Base-by-base conservation (phyloP, 345 rosid species). In the Triadica sebifera region DNA sequence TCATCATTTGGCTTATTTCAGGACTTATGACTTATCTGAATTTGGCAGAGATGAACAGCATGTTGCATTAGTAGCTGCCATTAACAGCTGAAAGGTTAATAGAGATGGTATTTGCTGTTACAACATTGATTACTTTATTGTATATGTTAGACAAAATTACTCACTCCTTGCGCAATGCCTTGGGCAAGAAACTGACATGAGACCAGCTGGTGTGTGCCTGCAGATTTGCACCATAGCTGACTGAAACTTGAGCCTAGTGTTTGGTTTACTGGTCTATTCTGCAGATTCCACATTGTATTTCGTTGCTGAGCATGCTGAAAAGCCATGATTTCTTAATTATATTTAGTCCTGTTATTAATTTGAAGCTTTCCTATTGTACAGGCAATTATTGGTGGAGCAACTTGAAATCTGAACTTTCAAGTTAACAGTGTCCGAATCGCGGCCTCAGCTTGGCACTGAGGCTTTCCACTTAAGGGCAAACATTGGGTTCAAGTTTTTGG, bases 21-120 rank as follows among this genome's bases (percentile, higher is more conserved):
- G 98, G 92, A 91, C 88, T 61, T 92, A 92, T 63, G 92, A 94
- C 84, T 91, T 84, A 51, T 92, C 92, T 74, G 95, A 92, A 86
- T 94, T 94, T 79, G 95, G 97, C 69, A 85, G 89, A 79, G 86
- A 87, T 37, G 87, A 86, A 29, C 95, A 92, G 75, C 97, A 83
- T 62, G 75, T 86, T 63, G 97, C 95, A 62, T 78, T 94, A 62
- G 89, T 91, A 65, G 93, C 91, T 1, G 81, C 93, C 43, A 86
- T 94, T 55, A 86, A 86, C 80, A 80, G 89, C 51, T 97, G 98
- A 70, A 91, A 88, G 97, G 98, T 93, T 67, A 22, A 78, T n/a
- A 62, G 34, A n/a, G 16, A 15, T 71, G 17, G 37, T 62, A 61
- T 61, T 72, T 19, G 29, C 56, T 12, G 11, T 19, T 57, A 17